Base-by-base conservation (phyloP, 225 moss, liverwort and hornwort species). In the Straminergon stramineum region DNA sequence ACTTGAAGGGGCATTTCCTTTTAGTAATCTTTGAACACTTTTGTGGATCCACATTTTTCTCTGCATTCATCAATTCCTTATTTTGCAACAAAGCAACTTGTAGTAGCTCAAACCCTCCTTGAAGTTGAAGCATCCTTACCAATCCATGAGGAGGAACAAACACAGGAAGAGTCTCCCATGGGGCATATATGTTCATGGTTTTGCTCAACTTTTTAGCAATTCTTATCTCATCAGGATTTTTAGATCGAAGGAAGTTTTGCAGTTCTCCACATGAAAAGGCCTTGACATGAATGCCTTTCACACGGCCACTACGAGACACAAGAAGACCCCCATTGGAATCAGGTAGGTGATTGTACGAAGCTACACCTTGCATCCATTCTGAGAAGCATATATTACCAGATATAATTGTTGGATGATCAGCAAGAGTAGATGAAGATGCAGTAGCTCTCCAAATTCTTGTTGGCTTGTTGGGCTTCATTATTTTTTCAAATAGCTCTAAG, bases 361-460 rank as follows among this genome's bases (percentile, higher is more conserved):
- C 95, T 28, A 93, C 89, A 55, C 95, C 93, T 91, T 95, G 95
- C 95, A 95, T 95, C 92, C 92, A 91, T 61, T 95, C 95, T 16
- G 93, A 90, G 17, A 92, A 92, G 73, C 93, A 95, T 39, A 95
- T 57, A 15, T 20, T 92, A 2, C 95, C 93, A 10, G 86, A 86
- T 32, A 93, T 93, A 17, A 95, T 87, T 32, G 91, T 93, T 39
- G 95, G 95, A 51, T 92, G 93, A 88, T 93, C 95, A 7, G 90
- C 93, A 8, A 84, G 18, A 39, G 87, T 78, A 35, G 90, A 93
- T 17, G 93, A 90, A 4, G 91, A 94, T 65, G 90, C 65, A 18
- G 61, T 60, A 51, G 84, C 89, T 84, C 90, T 86, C 94, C 93
- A 94, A 9, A 89, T 89, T 83, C 93, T 89, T 75, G 66, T 45